Base-by-base conservation (phyloP, 176 grass and related monocot genomes). In the Rhipidocladum racemiflorum region DNA sequence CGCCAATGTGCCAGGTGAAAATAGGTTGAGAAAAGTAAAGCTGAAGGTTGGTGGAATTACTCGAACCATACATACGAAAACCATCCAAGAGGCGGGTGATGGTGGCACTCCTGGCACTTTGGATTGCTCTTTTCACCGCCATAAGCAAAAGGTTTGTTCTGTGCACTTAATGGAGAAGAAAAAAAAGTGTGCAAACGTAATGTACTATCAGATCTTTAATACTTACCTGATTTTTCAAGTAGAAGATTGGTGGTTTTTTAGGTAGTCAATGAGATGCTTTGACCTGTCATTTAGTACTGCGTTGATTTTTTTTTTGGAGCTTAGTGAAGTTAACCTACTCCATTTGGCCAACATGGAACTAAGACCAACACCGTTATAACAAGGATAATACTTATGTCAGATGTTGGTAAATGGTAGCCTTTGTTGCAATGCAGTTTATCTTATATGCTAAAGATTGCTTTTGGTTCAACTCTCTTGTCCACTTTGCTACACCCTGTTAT, bases 31-130 rank as follows among this genome's bases (percentile, higher is more conserved):
- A 64, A 95, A 86, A 78, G 88, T 97, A 36, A 97, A 92, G 79
- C 83, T 97, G 42, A 97, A 94, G 76, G 82, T 97, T 79, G 87
- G 87, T 42, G 94, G 91, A 64, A 76, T 97, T 50, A 94, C 79
- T 24, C 87, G 85, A 20, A 88, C 85, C 14, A 57, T 86, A 50
- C 90, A 85, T 87, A 73, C 90, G 2, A 94, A 92, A 68, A 63
- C 67, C 15, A 39, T 27, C 70, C 57, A 60, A 39, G 91, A 91
- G 43, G 65, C 35, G 0, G 86, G 49, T 55, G 76, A 80, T 9
- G 60, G 62, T 53, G 83, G 75, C 36, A 42, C 38, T 9, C 56
- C 56, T 63, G 65, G 56, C 46, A 59, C 23, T 7, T 82, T 9
- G 0, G 88, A 86, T 61, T 80, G 69, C 60, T 75, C 80, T 68